Percentiles rank a stretch among this genome's conserved stretches.
These are phyloP conservation scores for Jatropha podagrica DNA, from an alignment of 441 rosid genomes.

Conservation along the genomic window DNA sequence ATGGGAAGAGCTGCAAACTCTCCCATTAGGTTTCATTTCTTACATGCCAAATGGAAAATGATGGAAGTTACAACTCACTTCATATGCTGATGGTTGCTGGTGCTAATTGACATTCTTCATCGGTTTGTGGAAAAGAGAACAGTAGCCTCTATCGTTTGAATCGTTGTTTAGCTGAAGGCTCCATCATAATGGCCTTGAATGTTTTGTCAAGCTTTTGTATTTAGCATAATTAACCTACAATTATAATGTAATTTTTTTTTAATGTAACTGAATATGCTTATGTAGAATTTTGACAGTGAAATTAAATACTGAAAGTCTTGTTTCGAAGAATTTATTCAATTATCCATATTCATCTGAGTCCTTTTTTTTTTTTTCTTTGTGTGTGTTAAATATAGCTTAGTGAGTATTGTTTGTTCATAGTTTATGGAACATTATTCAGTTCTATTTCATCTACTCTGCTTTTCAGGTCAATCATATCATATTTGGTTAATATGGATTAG, in stretches of 20 bases:
- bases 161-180: background rate
- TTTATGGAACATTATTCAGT: background rate
- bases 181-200: background rate
- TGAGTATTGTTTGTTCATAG: background rate
- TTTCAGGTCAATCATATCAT: too few species aligned
- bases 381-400: too few species aligned
- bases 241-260: constrained; percentile 3
- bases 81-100: background rate
- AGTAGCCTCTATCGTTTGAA: background rate
- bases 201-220: background rate
- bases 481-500: too few species aligned
- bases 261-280: background rate
- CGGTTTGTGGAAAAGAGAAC: background rate
- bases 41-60: background rate
- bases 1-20: background rate
- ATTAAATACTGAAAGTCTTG: background rate
- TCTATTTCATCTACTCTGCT: background rate
- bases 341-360: background rate
- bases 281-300: background rate
- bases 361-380: background rate
- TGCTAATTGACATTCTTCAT: background rate
- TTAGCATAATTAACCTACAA: background rate
- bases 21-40: background rate
- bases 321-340: background rate
- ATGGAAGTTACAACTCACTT: background rate